phyloP scores from a whole-genome alignment of 306 rosid species.

The Adenanthera pavonina region DNA sequence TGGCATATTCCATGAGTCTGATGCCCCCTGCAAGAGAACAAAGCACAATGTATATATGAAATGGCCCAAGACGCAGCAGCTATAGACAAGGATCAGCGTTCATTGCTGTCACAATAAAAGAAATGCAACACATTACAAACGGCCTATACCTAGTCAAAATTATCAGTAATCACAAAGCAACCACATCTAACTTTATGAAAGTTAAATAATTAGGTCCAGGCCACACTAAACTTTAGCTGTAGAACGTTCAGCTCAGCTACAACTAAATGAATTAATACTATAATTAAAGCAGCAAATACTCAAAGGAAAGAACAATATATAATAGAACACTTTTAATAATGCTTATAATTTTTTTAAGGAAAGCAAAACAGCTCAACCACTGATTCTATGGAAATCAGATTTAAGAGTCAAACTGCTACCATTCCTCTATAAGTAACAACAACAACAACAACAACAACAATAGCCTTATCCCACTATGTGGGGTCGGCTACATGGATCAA shows the following conservation, averaged over 20 bases:
- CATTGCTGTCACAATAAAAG: conserved; percentile 2
- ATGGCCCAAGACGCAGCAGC: conserved; percentile 11
- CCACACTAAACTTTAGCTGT: conserved; percentile 12
- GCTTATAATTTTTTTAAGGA: neutral
- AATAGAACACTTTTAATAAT: neutral
- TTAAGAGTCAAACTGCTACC: neutral
- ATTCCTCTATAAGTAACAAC: neutral
- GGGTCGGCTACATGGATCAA: no score
- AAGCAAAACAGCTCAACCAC: conserved; percentile 7
- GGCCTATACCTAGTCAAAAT: neutral
- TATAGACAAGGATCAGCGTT: conserved; percentile 12
- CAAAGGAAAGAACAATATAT: neutral
- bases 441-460: no score
- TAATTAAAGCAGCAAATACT: neutral
- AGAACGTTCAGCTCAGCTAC: conserved; percentile 18
- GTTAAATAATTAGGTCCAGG: conserved; percentile 8
- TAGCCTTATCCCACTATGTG: no score
- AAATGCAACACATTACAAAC: neutral
- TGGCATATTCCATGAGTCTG: conserved; percentile 74
- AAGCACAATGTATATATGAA: conserved; percentile 19
- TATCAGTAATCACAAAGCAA: conserved; percentile 30
- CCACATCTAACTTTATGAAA: conserved; percentile 3
- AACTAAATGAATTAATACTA: conserved; percentile 20
- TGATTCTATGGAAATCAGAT: conserved; percentile 22
- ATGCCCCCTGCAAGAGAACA: conserved; percentile 78